Percentiles rank a stretch among this genome's conserved stretches.
Conservation (phyloP, 257 asterid genomes). For the Coffea eugenioides region DNA sequence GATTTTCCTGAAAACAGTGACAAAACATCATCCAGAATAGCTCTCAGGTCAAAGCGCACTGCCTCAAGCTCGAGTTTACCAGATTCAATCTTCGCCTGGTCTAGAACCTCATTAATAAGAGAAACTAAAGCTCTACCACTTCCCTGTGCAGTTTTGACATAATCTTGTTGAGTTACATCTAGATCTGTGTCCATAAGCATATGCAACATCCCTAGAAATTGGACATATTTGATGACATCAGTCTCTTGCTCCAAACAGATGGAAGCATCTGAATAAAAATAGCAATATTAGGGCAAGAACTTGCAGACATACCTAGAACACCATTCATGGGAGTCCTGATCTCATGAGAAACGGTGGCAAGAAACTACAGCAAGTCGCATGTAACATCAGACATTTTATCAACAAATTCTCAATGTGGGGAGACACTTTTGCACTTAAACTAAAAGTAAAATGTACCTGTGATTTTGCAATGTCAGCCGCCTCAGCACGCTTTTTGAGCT, state of each 20-base stretch:
- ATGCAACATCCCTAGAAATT: conserved; percentile 80
- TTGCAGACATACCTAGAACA: conserved; percentile 71
- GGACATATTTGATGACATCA: conserved; percentile 14
- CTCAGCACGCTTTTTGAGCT: conserved; percentile 84
- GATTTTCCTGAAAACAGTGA: conserved; percentile 84
- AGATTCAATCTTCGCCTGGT: conserved; percentile 97
- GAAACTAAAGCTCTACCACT: conserved; percentile 98
- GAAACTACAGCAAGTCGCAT: conserved; percentile 66
- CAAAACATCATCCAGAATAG: conserved; percentile 46
- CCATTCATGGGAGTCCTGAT: conserved; percentile 99
- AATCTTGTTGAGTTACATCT: conserved; percentile 95
- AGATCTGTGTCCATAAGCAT: conserved; percentile 95
- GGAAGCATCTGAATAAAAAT: conserved; percentile 6
- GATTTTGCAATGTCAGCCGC: conserved; percentile 94
- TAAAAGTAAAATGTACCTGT: conserved; percentile 42
- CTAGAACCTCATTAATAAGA: conserved; percentile 92
- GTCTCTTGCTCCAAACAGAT: neutral
- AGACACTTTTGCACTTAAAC: conserved; percentile 7
- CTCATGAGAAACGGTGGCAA: conserved; percentile 98
- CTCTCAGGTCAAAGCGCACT: conserved; percentile 42
- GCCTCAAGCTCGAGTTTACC: conserved; percentile 98
- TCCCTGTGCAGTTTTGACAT: conserved; percentile 92
- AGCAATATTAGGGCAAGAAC: neutral
- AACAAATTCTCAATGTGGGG: neutral
- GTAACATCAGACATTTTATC: conserved; percentile 10